Conservation (phyloP, 2,329 filamentous ascomycete genomes). For the Nigrospora osmanthi region DNA sequence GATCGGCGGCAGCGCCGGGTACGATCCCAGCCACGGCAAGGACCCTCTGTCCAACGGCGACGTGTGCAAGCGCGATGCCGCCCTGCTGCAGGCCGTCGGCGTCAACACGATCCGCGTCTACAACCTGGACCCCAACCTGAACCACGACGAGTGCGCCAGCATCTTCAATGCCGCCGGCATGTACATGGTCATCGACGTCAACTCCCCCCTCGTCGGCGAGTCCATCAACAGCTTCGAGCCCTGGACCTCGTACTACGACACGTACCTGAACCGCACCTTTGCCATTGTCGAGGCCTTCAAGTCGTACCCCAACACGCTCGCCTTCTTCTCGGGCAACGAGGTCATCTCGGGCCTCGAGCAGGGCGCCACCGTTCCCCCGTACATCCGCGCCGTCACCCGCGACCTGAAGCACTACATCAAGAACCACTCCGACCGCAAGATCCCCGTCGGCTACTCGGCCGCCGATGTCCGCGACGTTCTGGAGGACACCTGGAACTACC, state of each 20-base stretch:
- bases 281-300: conserved; percentile 60
- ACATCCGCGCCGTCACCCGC: conserved; percentile 66
- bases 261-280: conserved; percentile 59
- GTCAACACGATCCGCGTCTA: conserved; percentile 65
- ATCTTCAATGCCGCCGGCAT: conserved; percentile 64
- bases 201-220: conserved; percentile 54
- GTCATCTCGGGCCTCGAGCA: conserved; percentile 52
- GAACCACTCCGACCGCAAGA: conserved; percentile 57
- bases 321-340: conserved; percentile 33
- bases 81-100: conserved; percentile 56
- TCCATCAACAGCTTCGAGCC: conserved; percentile 46
- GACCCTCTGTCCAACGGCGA: conserved; percentile 54
- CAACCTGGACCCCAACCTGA: conserved; percentile 57
- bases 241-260: conserved; percentile 50
- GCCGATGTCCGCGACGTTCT: conserved; percentile 70
- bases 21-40: conserved; percentile 42
- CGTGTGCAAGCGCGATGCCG: conserved; percentile 55
- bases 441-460: conserved; percentile 75
- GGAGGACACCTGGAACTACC: conserved; percentile 68
- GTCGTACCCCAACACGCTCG: conserved; percentile 58
- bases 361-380: conserved; percentile 57
- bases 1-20: conserved; percentile 57
- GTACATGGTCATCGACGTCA: conserved; percentile 63
- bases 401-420: conserved; percentile 77
- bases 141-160: conserved; percentile 59